These are phyloP conservation scores for Isatis tinctoria DNA, from an alignment of 345 rosid species.

Conservation along the genomic window DNA sequence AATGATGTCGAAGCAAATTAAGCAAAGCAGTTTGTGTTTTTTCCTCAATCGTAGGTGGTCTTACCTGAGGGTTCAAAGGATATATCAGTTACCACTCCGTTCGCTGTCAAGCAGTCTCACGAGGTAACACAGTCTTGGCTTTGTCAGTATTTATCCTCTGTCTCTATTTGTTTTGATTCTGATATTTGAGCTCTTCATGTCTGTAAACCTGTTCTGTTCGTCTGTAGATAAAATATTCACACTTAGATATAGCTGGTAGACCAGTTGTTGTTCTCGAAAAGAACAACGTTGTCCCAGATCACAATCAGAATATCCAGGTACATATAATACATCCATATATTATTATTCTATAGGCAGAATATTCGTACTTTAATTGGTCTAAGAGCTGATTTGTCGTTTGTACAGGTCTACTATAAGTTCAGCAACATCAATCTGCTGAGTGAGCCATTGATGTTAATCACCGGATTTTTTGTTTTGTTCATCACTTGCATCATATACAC, in stretches of 20 bases:
- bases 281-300: slow-evolving; percentile 82
- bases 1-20: neutral
- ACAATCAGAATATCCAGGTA: slow-evolving; percentile 91
- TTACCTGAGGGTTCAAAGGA: slow-evolving; percentile 84
- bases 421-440: slow-evolving; percentile 67
- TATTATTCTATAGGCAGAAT: neutral
- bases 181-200: neutral
- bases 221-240: slow-evolving; percentile 74
- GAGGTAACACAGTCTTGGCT: slow-evolving; percentile 53
- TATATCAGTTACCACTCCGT: slow-evolving; percentile 68
- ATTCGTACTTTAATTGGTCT: neutral
- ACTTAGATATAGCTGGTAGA: slow-evolving; percentile 86
- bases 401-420: slow-evolving; percentile 89
- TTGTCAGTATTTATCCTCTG: neutral
- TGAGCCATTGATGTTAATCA: slow-evolving; percentile 88
- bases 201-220: neutral
- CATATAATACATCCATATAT: neutral
- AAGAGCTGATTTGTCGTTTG: neutral
- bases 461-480: slow-evolving; percentile 73
- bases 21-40: neutral
- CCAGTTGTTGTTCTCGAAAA: slow-evolving; percentile 80
- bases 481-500: slow-evolving; percentile 65
- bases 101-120: slow-evolving; percentile 59
- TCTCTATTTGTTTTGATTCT: neutral
- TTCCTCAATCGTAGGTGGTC: slow-evolving; percentile 58